Evolutionary conservation across 2,329 filamentous ascomycete species (phyloP).

Genomic region (Fusarium sp.): DNA sequence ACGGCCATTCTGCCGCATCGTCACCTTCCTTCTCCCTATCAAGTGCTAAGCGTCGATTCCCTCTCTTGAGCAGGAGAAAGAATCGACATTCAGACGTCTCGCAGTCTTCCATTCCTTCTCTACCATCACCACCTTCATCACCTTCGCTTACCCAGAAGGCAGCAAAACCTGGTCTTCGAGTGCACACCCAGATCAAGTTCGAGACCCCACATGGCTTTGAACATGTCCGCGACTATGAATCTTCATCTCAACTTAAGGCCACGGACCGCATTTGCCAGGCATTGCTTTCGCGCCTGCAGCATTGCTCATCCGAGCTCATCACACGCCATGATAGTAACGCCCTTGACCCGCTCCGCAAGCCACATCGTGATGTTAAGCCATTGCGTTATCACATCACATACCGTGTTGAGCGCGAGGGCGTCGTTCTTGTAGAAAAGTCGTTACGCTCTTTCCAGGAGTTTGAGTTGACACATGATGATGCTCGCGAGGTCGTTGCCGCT

Average conservation of each 20-base stretch:
- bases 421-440: conserved; percentile 58
- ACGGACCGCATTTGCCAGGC: conserved; percentile 63
- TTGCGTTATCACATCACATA: conserved; percentile 64
- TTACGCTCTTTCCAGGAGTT: conserved; percentile 65
- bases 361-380: conserved; percentile 56
- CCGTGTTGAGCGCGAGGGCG: conserved; percentile 58
- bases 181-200: conserved; percentile 62
- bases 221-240: conserved; percentile 61
- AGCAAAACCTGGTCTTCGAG: conserved; percentile 51
- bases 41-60: conserved; percentile 50
- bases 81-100: conserved; percentile 41
- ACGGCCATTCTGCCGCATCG: conserved; percentile 41
- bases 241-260: conserved; percentile 59
- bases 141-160: conserved; percentile 22
- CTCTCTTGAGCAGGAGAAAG: conserved; percentile 49
- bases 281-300: conserved; percentile 63
- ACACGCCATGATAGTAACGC: conserved; percentile 65
- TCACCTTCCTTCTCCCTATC: conserved; percentile 42
- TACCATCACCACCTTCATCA: conserved; percentile 24
- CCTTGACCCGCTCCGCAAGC: conserved; percentile 54
- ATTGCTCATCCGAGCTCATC: conserved; percentile 66
- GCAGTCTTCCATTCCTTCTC: conserved; percentile 36
- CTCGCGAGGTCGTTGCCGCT: conserved; percentile 62
- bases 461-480: conserved; percentile 57
- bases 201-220: conserved; percentile 58